Evolutionary conservation across 495 filamentous ascomycete species (phyloP), one percentile per base, ranked within the genome.

Genomic region (Penicillium tannophilum): DNA sequence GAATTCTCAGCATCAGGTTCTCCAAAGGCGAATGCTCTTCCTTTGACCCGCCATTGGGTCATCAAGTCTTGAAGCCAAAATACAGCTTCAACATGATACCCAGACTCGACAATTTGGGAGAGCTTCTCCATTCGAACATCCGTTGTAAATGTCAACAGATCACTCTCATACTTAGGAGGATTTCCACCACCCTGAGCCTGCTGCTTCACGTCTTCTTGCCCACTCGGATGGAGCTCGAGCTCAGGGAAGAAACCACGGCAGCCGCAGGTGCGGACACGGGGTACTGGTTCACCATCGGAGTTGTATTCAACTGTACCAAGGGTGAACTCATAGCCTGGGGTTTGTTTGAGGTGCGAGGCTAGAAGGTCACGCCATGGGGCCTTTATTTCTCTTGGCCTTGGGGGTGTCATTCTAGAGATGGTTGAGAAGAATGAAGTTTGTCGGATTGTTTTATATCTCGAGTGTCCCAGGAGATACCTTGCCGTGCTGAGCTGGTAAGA

Each of bases 61-160:
- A 78, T 81, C 16, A 76, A 69, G 45, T 87, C 83, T 67, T 82
- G 82, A 16, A 87, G 69, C 93, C 93, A 98, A 71, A 90, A 98
- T 12, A 91, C 81, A 11, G 85, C 91, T 72, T 98, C 94, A 14
- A 92, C 84, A 0, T 80, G 79, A 23, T 84, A 86, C 0, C 88
- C 90, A 6, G 69, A 70, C 9, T 39, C 53, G 14, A 63, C 56
- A 0, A 97, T 62, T 69, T 97, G 87, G 3, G 71, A 72, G 2
- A 87, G 76, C 77, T 98, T 98, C 33, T 86, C 80, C 90, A 92
- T 96, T 11, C 94, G 81, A 10, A 83, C 81, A 69, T 98, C 94
- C 0, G 93, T 96, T 0, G 93, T 97, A 59, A 98, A 88, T 2
- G 89, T 86, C 4, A 87, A 79, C 57, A 91, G 72, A 62, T 98